Base-by-base conservation (phyloP, 2,329 filamentous ascomycete genomes). In the Fusarium paranaense region DNA sequence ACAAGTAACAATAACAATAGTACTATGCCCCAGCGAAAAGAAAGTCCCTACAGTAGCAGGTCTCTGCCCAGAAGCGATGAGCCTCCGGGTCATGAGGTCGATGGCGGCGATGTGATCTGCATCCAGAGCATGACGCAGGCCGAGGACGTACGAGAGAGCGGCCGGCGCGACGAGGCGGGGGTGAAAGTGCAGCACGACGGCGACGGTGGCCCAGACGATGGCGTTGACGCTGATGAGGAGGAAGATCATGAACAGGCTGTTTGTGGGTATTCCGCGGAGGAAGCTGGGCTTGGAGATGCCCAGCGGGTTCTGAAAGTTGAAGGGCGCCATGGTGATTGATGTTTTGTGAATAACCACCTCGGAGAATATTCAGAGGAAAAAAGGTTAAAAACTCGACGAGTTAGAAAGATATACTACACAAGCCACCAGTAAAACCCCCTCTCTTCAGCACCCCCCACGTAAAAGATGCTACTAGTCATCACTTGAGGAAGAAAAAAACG, bases 21-120 rank as follows among this genome's bases (percentile, higher is more conserved):
- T 98, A 27, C 94, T 97, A 83, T 98, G 96, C 0, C 97, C 96
- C 0, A 98, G 89, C 0, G 93, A 96, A 86, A 99, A 98, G 81
- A 94, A 98, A 1, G 95, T 98, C 50, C 96, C 97, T 1, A 98
- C 96, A 0, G 95, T 96, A 13, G 97, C 95, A 2, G 96, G 95
- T 2, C 90, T 90, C 80, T 97, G 94, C 20, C 95, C 95, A 0
- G 94, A 90, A 0, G 95, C 95, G 40, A 98, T 91, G 27, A 98
- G 90, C 8, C 96, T 91, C 4, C 97, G 90, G 1, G 97, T 98
- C 92, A 97, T 97, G 40, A 98, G 89, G 83, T 98, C 96, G 78
- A 98, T 99, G 72, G 95, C 96, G 77, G 84, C 84, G 78, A 89
- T 90, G 81, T 98, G 97, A 83, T 98, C 96, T n/a, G 96, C 97